phyloP scores from a whole-genome alignment of 2,329 filamentous ascomycete genomes.

The Microdochium trichocladiopsis region DNA sequence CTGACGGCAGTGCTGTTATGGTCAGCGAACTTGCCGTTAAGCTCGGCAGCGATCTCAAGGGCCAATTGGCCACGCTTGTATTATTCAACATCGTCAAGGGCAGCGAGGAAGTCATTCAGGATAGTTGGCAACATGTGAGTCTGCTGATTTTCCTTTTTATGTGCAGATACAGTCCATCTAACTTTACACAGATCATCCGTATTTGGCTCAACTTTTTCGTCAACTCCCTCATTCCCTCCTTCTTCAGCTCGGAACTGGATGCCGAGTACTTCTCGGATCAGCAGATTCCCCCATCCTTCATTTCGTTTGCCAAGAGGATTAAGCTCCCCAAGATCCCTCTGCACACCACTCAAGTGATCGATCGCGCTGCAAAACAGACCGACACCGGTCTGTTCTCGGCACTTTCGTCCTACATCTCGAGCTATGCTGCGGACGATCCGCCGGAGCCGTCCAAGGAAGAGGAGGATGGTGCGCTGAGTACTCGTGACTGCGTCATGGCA shows the following conservation, averaged over 20 bases:
- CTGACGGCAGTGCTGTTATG: conserved; percentile 83
- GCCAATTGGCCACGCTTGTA: conserved; percentile 90
- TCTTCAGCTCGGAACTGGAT: conserved; percentile 50
- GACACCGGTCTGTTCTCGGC: conserved; percentile 89
- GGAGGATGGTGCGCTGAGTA: conserved; percentile 88
- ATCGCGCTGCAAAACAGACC: conserved; percentile 68
- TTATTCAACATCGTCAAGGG: conserved; percentile 86
- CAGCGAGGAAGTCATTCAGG: conserved; percentile 68
- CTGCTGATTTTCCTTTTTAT: conserved; percentile 4
- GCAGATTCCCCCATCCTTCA: neutral
- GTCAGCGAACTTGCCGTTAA: conserved; percentile 96
- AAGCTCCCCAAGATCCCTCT: conserved; percentile 78
- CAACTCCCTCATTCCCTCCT: conserved; percentile 84
- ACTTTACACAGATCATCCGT: conserved; percentile 60
- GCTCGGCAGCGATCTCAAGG: conserved; percentile 87
- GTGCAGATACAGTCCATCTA: conserved; percentile 5
- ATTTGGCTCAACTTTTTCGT: conserved; percentile 96
- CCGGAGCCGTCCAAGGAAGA: conserved; percentile 97
- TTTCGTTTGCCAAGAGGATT: conserved; percentile 46
- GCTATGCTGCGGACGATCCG: conserved; percentile 95
- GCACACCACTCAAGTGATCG: conserved; percentile 87
- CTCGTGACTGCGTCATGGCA: conserved; percentile 87
- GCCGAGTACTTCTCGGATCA: neutral
- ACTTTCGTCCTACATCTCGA: conserved; percentile 95
- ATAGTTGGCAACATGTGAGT: conserved; percentile 74